Evolutionary conservation across 495 filamentous ascomycete species (phyloP).

Genomic region (Aspergillus asperescens): DNA sequence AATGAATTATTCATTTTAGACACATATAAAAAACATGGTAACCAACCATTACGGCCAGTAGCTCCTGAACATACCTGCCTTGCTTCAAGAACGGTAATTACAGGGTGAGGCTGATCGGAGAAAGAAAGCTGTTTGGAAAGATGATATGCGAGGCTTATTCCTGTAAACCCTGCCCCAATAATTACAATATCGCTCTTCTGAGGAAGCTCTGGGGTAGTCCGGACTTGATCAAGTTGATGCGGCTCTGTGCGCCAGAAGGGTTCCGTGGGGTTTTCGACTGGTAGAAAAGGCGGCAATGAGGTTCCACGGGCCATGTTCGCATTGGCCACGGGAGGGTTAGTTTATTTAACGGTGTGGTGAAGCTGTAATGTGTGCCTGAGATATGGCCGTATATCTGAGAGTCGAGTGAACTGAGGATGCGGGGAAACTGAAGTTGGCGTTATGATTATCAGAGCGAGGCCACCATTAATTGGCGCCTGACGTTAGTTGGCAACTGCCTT

Average conservation of each 20-base stretch:
- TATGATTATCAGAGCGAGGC: no score
- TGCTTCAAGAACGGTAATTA: constrained; percentile 36
- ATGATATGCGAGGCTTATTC: constrained; percentile 56
- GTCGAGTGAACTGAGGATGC: no score
- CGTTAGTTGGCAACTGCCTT: no score
- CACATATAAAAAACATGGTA: not conserved
- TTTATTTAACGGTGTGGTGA: not conserved
- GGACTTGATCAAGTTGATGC: constrained; percentile 51
- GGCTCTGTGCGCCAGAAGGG: constrained; percentile 63
- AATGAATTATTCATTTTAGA: not conserved
- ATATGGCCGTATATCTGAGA: not conserved
- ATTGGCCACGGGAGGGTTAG: not conserved
- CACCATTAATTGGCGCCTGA: no score
- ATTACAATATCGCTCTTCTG: constrained; percentile 55
- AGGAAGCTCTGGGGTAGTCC: constrained; percentile 46
- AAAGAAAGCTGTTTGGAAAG: constrained; percentile 38
- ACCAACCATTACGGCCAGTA: constrained; percentile 38
- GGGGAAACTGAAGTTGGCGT: not conserved
- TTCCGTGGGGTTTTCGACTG: constrained; percentile 47
- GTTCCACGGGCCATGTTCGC: not conserved
- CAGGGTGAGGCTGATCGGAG: constrained; percentile 13
- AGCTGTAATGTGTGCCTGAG: not conserved
- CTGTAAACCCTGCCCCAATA: constrained; percentile 67
- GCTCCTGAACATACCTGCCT: constrained; percentile 41
- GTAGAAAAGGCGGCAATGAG: constrained; percentile 7